A percentile compares a stretch with the other conserved stretches of the same genome.
phyloP scores from a whole-genome alignment of 2,329 filamentous ascomycete species.

The Aureobasidium mangrovei region DNA sequence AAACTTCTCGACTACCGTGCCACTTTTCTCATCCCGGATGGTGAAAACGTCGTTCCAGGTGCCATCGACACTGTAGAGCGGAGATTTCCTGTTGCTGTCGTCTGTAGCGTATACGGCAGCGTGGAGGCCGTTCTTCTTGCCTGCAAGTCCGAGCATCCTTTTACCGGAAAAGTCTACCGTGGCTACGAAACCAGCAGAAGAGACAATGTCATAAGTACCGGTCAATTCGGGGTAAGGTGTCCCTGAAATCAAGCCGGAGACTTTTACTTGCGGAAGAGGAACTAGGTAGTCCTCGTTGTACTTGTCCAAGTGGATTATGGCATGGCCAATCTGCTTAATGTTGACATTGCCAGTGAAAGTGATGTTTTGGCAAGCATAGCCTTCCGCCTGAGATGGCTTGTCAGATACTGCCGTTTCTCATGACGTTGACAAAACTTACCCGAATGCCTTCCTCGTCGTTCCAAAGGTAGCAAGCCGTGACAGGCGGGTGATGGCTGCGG shows the following conservation, averaged over 20 bases:
- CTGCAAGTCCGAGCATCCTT: slow-evolving; percentile 29
- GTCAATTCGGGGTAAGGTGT: slow-evolving; percentile 37
- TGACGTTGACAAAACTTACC: not conserved
- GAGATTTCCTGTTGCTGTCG: slow-evolving; percentile 25
- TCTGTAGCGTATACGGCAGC: slow-evolving; percentile 27
- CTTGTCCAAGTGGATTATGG: slow-evolving; percentile 36
- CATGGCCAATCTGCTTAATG: slow-evolving; percentile 40
- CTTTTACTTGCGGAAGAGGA: slow-evolving; percentile 37
- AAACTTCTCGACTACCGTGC: slow-evolving; percentile 30
- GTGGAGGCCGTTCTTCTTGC: slow-evolving; percentile 35
- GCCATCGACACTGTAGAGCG: slow-evolving; percentile 33
- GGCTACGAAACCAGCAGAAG: slow-evolving; percentile 34
- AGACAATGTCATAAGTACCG: slow-evolving; percentile 34
- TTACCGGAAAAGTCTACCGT: slow-evolving; percentile 39
- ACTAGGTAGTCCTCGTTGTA: slow-evolving; percentile 38
- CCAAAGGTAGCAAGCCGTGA: slow-evolving; percentile 41
- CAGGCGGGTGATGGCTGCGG: slow-evolving; percentile 35
- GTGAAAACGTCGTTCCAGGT: slow-evolving; percentile 34
- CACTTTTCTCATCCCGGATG: slow-evolving; percentile 28
- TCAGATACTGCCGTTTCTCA: not conserved
- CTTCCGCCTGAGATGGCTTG: slow-evolving; percentile 26
- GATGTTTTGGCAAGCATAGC: slow-evolving; percentile 40
- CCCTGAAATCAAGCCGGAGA: slow-evolving; percentile 37
- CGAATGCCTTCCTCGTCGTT: slow-evolving; percentile 36
- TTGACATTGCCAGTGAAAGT: slow-evolving; percentile 37